Percentiles rank a stretch among this genome's conserved stretches.
Conservation (phyloP, 179 eudicot species). For the Pouteria campechiana region DNA sequence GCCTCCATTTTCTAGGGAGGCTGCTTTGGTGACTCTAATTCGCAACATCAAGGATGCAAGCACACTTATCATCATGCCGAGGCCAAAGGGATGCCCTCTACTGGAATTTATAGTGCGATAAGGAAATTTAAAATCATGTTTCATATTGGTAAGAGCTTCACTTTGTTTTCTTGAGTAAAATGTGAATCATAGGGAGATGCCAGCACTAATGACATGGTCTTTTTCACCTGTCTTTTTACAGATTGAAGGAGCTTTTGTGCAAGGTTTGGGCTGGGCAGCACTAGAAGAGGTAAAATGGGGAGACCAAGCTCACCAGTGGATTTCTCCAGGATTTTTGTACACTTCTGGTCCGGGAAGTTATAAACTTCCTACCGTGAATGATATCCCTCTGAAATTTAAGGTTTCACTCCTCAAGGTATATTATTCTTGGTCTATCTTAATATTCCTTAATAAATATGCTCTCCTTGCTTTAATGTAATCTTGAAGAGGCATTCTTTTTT, state of each 20-base stretch:
- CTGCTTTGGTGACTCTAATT: too few species aligned
- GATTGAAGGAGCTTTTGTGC: slow-evolving; percentile 98
- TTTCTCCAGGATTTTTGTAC: slow-evolving; percentile 64
- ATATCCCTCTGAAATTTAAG: slow-evolving; percentile 69
- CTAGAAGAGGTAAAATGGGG: slow-evolving; percentile 99
- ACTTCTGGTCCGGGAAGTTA: slow-evolving; percentile 92
- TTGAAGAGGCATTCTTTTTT: too few species aligned
- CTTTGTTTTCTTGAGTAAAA: not conserved
- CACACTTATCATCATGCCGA: too few species aligned
- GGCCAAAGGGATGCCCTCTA: too few species aligned
- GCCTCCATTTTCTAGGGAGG: too few species aligned
- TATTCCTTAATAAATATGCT: too few species aligned
- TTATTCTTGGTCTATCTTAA: too few species aligned
- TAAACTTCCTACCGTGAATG: slow-evolving; percentile 86
- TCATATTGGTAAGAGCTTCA: too few species aligned
- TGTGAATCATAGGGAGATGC: not conserved
- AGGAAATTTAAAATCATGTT: too few species aligned
- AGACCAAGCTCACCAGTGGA: slow-evolving; percentile 87
- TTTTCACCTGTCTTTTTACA: slow-evolving; percentile 20
- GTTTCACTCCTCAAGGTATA: slow-evolving; percentile 88
- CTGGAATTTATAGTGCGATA: too few species aligned
- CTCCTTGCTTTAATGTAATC: too few species aligned
- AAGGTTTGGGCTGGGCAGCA: slow-evolving; percentile 96
- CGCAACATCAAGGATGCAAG: too few species aligned
- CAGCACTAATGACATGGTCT: slow-evolving; percentile 3